Percentiles rank a stretch among this genome's conserved stretches.
phyloP scores from a whole-genome alignment of 2,329 filamentous ascomycete species.

The Thermochaetoides dissita region DNA sequence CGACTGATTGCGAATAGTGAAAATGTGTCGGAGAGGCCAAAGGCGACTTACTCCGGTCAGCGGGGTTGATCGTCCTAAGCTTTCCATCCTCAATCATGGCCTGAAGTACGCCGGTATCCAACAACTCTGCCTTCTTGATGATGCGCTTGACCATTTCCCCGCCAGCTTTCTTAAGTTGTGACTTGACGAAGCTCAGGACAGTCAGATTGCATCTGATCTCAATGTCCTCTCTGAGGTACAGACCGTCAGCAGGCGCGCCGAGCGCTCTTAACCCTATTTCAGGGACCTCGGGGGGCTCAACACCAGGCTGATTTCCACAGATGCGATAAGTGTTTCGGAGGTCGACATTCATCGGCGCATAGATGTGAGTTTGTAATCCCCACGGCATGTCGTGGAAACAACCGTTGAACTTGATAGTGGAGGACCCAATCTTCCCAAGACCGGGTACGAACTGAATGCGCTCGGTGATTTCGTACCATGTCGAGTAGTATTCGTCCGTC shows the following conservation, averaged over 20 bases:
- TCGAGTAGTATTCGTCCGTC: conserved; percentile 57
- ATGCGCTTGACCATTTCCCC: conserved; percentile 55
- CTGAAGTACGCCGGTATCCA: conserved; percentile 50
- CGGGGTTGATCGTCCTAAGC: conserved; percentile 26
- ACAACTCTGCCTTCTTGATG: conserved; percentile 56
- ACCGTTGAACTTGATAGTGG: conserved; percentile 54
- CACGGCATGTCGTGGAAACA: conserved; percentile 61
- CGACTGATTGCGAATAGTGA: conserved; percentile 14
- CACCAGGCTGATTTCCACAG: conserved; percentile 52
- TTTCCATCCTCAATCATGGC: conserved; percentile 33
- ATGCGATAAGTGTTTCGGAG: conserved; percentile 56
- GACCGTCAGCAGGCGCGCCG: conserved; percentile 47
- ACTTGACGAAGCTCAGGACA: conserved; percentile 51
- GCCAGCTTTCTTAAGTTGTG: conserved; percentile 50
- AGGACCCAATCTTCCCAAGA: conserved; percentile 48
- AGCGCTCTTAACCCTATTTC: conserved; percentile 47
- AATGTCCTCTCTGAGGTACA: conserved; percentile 57
- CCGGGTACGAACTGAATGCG: conserved; percentile 55
- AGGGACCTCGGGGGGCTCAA: conserved; percentile 45
- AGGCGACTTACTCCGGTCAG: conserved; percentile 29
- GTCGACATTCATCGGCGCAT: conserved; percentile 53
- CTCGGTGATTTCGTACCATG: conserved; percentile 61
- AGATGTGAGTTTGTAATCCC: conserved; percentile 59
- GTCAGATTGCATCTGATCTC: conserved; percentile 57
- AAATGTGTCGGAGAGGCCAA: conserved; percentile 13